Evolutionary conservation across 139 green algal species (phyloP), one percentile per base, ranked within the genome.

Genomic region (Asterochloris erici): DNA sequence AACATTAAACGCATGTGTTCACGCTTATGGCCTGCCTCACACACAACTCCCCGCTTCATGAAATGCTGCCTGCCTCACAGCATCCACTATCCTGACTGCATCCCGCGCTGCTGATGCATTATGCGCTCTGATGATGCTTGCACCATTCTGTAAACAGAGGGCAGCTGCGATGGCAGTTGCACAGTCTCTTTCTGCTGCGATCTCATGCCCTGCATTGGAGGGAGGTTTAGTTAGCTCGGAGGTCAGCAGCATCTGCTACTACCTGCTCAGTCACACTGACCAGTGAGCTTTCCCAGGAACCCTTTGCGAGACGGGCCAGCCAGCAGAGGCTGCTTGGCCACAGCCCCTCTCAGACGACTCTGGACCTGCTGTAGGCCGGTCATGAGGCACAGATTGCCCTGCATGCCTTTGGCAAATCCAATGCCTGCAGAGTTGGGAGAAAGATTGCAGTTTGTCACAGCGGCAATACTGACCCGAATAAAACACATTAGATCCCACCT

Each of bases 391-490:
- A 94, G 12, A 87, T 91, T 97, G 61, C 84, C 88, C 11, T 89
- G 76, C 0, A 19, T 14, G 23, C 87, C 92, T 90, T 98, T 98
- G 47, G 92, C 87, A 87, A 98, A 98, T 9, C 96, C 96, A n/a
- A 99, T 85, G 21, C 95, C 94, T 93, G 81, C 38, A 74, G 38
- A 15, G n/a, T 12, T 16, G 19, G 9, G 64, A 0, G 0, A 70
- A 12, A 19, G 23, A 54, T 61, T 38, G 14, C 70, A 54, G 14
- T 54, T 29, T 15, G 14, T 28, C n/a, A 38, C n/a, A 54, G 70
- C 70, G 63, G 14, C 70, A 76, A 26, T 21, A 71, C 21, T 26
- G 66, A 71, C 21, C 66, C 66, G 1, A 23, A 6, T 71, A 14
- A 23, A 14, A 9, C 66, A 71, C 19, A 23, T 10, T 6, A 64